A percentile compares a stretch with the other conserved stretches of the same genome.
Evolutionary conservation across 1,284 basidiomycete species (phyloP).

Genomic region (Anthracocystis panici-leucophaei): DNA sequence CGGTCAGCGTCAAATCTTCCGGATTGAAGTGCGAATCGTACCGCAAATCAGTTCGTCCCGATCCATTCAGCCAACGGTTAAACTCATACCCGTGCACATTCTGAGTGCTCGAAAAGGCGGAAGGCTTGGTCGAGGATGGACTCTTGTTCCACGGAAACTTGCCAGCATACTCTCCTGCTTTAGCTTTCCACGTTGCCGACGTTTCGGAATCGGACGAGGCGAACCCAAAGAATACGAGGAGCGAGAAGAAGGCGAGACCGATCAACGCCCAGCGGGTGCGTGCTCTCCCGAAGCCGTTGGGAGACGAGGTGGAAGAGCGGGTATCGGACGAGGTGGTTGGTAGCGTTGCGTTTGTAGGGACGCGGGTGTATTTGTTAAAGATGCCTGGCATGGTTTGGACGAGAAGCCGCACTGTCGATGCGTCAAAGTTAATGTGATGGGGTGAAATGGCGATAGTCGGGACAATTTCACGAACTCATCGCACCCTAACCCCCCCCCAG

Average conservation of each 20-base stretch:
- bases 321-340: slow-evolving; percentile 26
- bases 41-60: slow-evolving; percentile 31
- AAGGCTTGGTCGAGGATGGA: background rate
- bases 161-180: slow-evolving; percentile 47
- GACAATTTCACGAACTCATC: slow-evolving; percentile 12
- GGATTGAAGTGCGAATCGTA: slow-evolving; percentile 64
- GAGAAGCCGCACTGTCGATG: background rate
- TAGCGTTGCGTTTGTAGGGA: slow-evolving; percentile 28
- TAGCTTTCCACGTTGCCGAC: slow-evolving; percentile 21
- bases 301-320: slow-evolving; percentile 8
- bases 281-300: slow-evolving; percentile 43
- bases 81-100: slow-evolving; percentile 43
- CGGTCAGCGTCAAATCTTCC: slow-evolving; percentile 62
- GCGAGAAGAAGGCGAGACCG: slow-evolving; percentile 16
- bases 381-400: slow-evolving; percentile 26
- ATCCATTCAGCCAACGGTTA: slow-evolving; percentile 47
- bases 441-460: too few relatives aligned
- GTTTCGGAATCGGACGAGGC: slow-evolving; percentile 21
- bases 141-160: slow-evolving; percentile 14
- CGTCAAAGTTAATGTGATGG: background rate
- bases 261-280: slow-evolving; percentile 52
- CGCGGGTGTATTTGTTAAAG: slow-evolving; percentile 41
- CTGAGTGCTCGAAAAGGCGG: too few relatives aligned
- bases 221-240: slow-evolving; percentile 44
- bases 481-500: too few relatives aligned